phyloP scores from a whole-genome alignment of 345 rosid species.

The Firmiana major region DNA sequence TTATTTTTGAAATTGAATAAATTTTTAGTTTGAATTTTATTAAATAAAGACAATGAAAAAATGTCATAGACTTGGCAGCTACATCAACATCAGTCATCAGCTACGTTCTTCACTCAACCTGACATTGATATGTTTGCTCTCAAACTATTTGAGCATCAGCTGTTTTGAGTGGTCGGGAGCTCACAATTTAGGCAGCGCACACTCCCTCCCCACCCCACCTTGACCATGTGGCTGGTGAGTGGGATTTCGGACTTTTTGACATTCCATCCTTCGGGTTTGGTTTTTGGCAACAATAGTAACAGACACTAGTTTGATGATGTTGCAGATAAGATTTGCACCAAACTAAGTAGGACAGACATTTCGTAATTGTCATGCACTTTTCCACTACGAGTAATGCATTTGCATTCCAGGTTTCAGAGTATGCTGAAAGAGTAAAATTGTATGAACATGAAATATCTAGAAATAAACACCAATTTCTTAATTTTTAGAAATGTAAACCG shows the following conservation, averaged over 20 bases:
- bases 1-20: too few relatives aligned
- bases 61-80: neutral
- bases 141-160: slow-evolving; percentile 20
- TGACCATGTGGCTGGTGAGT: neutral
- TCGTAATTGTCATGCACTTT: neutral
- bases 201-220: neutral
- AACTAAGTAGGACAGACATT: neutral
- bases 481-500: too few relatives aligned
- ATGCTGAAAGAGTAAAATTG: too few relatives aligned
- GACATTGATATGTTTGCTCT: neutral
- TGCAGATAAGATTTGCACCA: neutral
- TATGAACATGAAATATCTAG: too few relatives aligned
- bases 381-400: too few relatives aligned
- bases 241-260: slow-evolving; percentile 2
- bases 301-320: too few relatives aligned
- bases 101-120: slow-evolving; percentile 7
- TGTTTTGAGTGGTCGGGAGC: neutral
- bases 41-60: too few relatives aligned
- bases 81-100: too few relatives aligned
- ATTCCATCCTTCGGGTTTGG: neutral
- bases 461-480: too few relatives aligned
- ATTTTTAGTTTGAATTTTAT: too few relatives aligned
- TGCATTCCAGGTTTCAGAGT: neutral
- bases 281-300: neutral
- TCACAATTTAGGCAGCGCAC: neutral